phyloP scores from a whole-genome alignment of 768 basidiomycete species.

The Tulasnella sp. region DNA sequence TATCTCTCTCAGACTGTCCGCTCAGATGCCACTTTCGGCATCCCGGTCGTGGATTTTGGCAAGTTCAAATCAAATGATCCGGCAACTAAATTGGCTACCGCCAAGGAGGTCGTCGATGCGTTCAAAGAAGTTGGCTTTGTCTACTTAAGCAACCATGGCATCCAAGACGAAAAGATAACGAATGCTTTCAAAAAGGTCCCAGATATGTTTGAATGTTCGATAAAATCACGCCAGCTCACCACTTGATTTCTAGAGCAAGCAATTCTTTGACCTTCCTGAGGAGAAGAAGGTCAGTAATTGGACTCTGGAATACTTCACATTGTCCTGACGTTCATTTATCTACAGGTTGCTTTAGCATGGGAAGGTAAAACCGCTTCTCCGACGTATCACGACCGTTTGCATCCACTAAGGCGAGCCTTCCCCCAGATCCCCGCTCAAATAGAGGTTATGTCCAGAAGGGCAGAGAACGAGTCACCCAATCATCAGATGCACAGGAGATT shows the following conservation, averaged over 20 bases:
- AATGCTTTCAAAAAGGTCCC: slow-evolving; percentile 58
- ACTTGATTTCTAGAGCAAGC: slow-evolving; percentile 49
- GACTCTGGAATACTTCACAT: not conserved
- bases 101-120: slow-evolving; percentile 61
- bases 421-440: slow-evolving; percentile 66
- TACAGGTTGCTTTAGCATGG: slow-evolving; percentile 61
- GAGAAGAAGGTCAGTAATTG: slow-evolving; percentile 46
- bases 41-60: slow-evolving; percentile 73
- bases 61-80: slow-evolving; percentile 54
- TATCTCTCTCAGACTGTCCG: slow-evolving; percentile 28
- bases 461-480: slow-evolving; percentile 74
- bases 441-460: slow-evolving; percentile 77
- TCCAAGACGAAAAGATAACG: slow-evolving; percentile 48
- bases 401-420: not conserved
- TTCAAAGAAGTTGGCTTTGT: slow-evolving; percentile 68
- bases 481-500: slow-evolving; percentile 60
- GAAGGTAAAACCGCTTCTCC: slow-evolving; percentile 33
- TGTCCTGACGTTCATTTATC: not conserved
- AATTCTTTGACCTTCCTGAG: slow-evolving; percentile 61
- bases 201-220: not conserved
- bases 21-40: slow-evolving; percentile 43
- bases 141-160: slow-evolving; percentile 68
- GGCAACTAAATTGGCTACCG: slow-evolving; percentile 46
- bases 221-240: not conserved
- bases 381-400: not conserved